phyloP scores from a whole-genome alignment of 495 filamentous ascomycete genomes.

The Viridothelium virens region DNA sequence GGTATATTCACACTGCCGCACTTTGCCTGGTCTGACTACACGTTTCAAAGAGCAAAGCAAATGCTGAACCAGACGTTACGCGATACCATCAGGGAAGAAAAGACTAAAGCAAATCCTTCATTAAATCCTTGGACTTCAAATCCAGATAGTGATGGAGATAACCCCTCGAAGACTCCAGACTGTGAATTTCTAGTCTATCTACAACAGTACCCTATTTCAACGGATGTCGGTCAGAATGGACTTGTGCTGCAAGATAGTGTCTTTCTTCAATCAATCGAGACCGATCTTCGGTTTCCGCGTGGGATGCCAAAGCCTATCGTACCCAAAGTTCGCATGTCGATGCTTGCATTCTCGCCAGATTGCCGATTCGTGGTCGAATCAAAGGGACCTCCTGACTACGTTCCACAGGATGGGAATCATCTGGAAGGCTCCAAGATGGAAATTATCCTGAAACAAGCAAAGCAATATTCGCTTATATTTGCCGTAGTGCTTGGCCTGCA shows the following conservation, averaged over 20 bases:
- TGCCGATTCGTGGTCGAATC: slow-evolving; percentile 88
- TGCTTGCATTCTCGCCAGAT: slow-evolving; percentile 85
- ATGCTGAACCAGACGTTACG: slow-evolving; percentile 65
- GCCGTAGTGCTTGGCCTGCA: slow-evolving; percentile 59
- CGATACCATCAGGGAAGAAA: slow-evolving; percentile 55
- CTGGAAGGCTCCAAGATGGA: slow-evolving; percentile 73
- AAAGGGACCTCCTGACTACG: slow-evolving; percentile 67
- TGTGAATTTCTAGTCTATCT: slow-evolving; percentile 87
- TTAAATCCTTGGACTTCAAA: slow-evolving; percentile 56
- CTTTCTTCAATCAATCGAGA: slow-evolving; percentile 62
- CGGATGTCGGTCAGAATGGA: not conserved
- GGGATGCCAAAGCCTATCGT: slow-evolving; percentile 62
- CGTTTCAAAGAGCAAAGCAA: slow-evolving; percentile 57
- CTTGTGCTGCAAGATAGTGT: slow-evolving; percentile 16
- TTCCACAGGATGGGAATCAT: slow-evolving; percentile 56
- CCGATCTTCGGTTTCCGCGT: slow-evolving; percentile 76
- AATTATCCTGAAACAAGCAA: slow-evolving; percentile 56
- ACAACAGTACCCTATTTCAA: slow-evolving; percentile 60
- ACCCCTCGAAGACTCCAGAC: slow-evolving; percentile 54
- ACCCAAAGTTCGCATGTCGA: slow-evolving; percentile 71
- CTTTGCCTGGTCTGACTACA: slow-evolving; percentile 57
- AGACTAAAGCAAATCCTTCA: slow-evolving; percentile 36
- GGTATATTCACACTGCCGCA: slow-evolving; percentile 86
- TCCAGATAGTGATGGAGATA: slow-evolving; percentile 46
- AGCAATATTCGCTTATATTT: slow-evolving; percentile 59